Evolutionary conservation across 306 rosid genomes (phyloP), one percentile per base, ranked within the genome.

Genomic region (Herpetospermum pedunculosum): DNA sequence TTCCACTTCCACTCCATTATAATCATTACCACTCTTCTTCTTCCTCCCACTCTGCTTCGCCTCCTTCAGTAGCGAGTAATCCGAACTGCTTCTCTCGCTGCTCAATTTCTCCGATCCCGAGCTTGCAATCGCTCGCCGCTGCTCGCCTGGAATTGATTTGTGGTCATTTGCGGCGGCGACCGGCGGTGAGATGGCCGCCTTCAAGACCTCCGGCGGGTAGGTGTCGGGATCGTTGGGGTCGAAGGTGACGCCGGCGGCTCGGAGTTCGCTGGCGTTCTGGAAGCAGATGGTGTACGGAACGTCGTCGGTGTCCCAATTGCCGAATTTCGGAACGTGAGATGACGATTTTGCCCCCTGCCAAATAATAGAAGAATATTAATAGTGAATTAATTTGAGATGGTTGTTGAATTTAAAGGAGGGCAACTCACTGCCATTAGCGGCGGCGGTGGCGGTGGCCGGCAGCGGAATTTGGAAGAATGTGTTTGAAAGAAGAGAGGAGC

Each of bases 161-260:
- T 18, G 46, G 18, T 32, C n/a, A n/a, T n/a, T 54, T 29, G 8
- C 16, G 29, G 43, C 10, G 77, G 72, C 30, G 11, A 38, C 5
- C 70, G 34, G 4, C 52, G 30, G n/a, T n/a, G n/a, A n/a, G n/a
- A n/a, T n/a, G n/a, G n/a, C n/a, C n/a, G n/a, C n/a, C n/a, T n/a
- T 40, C 75, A 77, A 85, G 40, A 79, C 79, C 75, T 81, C 84
- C 5, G 82, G 87, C 1, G 84, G 86, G 47, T 85, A 84, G 21
- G 80, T 76, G 68, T 83, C 80, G 0, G 89, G 88, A 8, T 83
- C 88, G 46, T 83, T 81, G 10, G 92, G 88, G 10, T 87, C 84
- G 54, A 81, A 54, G 75, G 29, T 77, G 29, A 41, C 1, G 57
- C 74, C 80, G 25, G 35, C 18, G 49, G 30, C 28, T 64, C 53